Base-by-base conservation (phyloP, 1,284 basidiomycete genomes). In the Chalciporus sp. region DNA sequence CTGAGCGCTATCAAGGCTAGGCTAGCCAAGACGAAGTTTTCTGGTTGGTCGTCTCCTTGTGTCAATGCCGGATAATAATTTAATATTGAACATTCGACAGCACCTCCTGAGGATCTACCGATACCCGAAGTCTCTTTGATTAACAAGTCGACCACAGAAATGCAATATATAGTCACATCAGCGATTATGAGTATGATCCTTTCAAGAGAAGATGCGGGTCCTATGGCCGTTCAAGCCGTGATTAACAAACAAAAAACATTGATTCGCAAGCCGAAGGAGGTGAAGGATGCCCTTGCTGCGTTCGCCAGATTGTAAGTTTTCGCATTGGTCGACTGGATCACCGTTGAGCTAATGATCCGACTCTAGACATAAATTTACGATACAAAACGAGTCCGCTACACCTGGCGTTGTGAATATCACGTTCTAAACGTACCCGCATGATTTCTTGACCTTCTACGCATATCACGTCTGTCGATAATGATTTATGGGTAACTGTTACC, bases 11-110 rank as follows among this genome's bases (percentile, higher is more conserved):
- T 58, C 43, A 56, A 53, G 14, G 46, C 42, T 16, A 66, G 68
- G 27, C 47, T 64, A 0, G 33, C 12, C n/a, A 70, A 61, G 37
- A 66, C 52, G 31, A 51, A 35, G 12, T 68, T 70, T 28, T 55
- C 63, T 19, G 55, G 66, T 62, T 10, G 49, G 20, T 28, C 12
- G 11, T 43, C 2, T 14, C 2, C 26, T 46, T 28, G 23, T 5
- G 9, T 11, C 9, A 9, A 14, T 10, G 10, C 14, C 20, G 20
- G 41, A 40, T 37, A 6, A 23, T 10, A 1, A 14, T 44, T 68
- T 42, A 70, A 3, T 1, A 7, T 20, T 7, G 28, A 9, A 29
- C 8, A 9, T 11, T 14, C 2, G 12, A 14, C 28, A 67, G 66
- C 55, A 16, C 55, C 53, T 1, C 59, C 64, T 5, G 10, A 2